Percentiles rank a stretch among this genome's conserved stretches.
Conservation (phyloP, 768 basidiomycete genomes). For the Russula sp. region DNA sequence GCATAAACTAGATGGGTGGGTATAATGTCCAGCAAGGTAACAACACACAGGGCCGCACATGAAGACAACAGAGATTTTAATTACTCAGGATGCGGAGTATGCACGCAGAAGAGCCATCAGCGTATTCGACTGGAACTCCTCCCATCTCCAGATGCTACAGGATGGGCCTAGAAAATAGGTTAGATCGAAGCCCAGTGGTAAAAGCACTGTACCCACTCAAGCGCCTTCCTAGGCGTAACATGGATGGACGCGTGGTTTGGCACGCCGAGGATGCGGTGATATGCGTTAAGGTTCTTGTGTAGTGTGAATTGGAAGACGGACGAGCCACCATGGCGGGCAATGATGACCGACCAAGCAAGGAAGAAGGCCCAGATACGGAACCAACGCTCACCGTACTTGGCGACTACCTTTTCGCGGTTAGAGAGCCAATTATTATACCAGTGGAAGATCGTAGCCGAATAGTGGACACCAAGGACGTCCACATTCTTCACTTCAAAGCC, state of each 20-base stretch:
- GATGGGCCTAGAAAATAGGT: constrained; percentile 1
- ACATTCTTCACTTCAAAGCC: constrained; percentile 97
- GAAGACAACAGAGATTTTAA: not conserved
- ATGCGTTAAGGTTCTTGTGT: constrained; percentile 97
- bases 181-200: not conserved
- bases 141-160: not conserved
- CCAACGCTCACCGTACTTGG: constrained; percentile 88
- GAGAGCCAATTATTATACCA: constrained; percentile 98
- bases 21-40: not conserved
- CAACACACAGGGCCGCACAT: not conserved
- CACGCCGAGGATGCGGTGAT: constrained; percentile 84
- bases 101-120: not conserved
- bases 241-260: constrained; percentile 76
- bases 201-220: constrained; percentile 35
- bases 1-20: not conserved
- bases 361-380: constrained; percentile 97
- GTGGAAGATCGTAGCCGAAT: constrained; percentile 79
- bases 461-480: constrained; percentile 96
- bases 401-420: constrained; percentile 86
- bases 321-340: constrained; percentile 77
- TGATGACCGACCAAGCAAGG: constrained; percentile 87
- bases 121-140: not conserved
- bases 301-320: constrained; percentile 96
- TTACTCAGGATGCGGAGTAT: not conserved
- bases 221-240: constrained; percentile 47